Conservation (phyloP, 2,329 filamentous ascomycete genomes). For the Ceratocystis lukuohia region DNA sequence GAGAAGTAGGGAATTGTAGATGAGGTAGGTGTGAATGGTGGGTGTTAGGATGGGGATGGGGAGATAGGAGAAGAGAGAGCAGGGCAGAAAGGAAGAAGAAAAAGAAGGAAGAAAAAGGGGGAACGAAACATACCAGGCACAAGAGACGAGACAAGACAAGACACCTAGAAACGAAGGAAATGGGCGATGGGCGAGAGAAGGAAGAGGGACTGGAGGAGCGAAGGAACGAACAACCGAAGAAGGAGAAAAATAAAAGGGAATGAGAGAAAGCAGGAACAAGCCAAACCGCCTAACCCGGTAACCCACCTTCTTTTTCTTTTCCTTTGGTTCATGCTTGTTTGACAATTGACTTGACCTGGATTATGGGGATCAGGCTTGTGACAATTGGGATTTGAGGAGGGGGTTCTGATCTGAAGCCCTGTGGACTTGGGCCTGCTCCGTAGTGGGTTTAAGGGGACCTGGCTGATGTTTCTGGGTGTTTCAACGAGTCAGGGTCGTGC, state of each 20-base stretch:
- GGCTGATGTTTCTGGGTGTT: not conserved
- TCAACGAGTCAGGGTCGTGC: not conserved
- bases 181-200: too few species aligned
- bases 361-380: not conserved
- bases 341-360: too few species aligned
- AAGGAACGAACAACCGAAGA: not conserved
- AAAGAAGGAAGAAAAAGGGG: not conserved
- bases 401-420: not conserved
- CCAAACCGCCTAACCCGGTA: not conserved
- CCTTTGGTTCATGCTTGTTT: not conserved
- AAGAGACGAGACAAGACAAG: not conserved
- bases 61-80: slow-evolving; percentile 2
- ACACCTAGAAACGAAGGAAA: not conserved
- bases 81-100: not conserved
- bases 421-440: too few species aligned
- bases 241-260: not conserved
- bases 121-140: not conserved
- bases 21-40: too few species aligned
- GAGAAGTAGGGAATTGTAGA: too few species aligned
- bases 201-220: not conserved
- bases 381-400: not conserved
- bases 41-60: too few species aligned
- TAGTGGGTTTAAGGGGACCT: too few species aligned
- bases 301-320: not conserved
- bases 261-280: not conserved